Evolutionary conservation across 352 stramenopile genomes (phyloP).

Genomic region (Elongisporangium senticosum): DNA sequence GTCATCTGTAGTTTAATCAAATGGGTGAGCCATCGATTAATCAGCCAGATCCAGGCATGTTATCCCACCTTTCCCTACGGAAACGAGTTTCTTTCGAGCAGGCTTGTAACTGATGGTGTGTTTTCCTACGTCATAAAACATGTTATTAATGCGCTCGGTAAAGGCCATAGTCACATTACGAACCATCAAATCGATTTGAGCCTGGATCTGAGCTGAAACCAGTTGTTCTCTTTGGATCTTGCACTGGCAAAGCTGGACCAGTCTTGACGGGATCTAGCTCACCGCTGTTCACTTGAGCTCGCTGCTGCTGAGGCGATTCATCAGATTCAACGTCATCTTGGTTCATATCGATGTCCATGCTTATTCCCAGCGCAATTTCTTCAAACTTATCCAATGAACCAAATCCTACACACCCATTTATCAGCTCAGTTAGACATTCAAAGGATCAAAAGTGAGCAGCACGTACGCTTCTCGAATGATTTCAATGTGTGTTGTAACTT

Average conservation of each 20-base stretch:
- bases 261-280: neutral
- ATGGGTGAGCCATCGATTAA: neutral
- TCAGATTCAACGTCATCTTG: neutral
- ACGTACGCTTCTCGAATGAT: constrained; percentile 38
- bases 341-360: neutral
- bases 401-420: constrained; percentile 18
- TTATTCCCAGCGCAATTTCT: constrained; percentile 14
- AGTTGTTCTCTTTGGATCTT: neutral
- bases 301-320: neutral
- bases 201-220: too few relatives aligned
- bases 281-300: neutral
- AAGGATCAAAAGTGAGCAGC: neutral
- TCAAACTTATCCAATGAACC: constrained; percentile 31
- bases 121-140: neutral
- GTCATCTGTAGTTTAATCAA: neutral
- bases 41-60: neutral
- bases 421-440: constrained; percentile 1
- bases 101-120: neutral
- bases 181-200: too few relatives aligned
- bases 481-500: constrained; percentile 31
- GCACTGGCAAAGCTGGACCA: neutral
- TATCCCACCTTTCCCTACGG: neutral
- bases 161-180: too few relatives aligned
- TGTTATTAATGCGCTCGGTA: too few relatives aligned
- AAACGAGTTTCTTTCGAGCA: neutral